These are phyloP conservation scores for Phylloporus arenicola DNA, from an alignment of 768 basidiomycete species.

Conservation along the genomic window DNA sequence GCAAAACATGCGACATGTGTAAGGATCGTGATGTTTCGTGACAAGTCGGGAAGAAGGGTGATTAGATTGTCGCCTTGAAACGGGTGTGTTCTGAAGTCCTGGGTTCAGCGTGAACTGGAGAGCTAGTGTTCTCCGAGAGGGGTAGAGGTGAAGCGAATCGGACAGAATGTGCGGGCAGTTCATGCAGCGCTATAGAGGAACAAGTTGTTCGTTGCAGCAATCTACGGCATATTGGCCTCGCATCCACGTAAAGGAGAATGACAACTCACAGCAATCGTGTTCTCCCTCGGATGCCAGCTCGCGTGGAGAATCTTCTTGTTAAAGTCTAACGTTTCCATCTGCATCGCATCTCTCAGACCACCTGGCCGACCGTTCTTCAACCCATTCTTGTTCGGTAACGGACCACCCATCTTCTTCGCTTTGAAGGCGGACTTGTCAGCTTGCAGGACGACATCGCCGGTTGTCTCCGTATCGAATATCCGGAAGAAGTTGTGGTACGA, in stretches of 20 bases:
- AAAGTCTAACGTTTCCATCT: constrained; percentile 81
- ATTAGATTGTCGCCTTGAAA: constrained; percentile 27
- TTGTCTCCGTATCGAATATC: constrained; percentile 90
- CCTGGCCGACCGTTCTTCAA: constrained; percentile 75
- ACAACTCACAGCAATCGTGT: constrained; percentile 86
- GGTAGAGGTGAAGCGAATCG: constrained; percentile 1
- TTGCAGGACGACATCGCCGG: constrained; percentile 89
- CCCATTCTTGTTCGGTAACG: constrained; percentile 62
- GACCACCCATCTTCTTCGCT: constrained; percentile 96
- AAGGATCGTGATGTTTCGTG: constrained; percentile 24
- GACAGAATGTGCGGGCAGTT: constrained; percentile 9
- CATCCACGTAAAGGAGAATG: neutral
- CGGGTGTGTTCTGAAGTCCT: constrained; percentile 16
- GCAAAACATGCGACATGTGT: constrained; percentile 25
- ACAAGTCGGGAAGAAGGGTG: constrained; percentile 10
- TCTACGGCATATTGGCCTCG: constrained; percentile 41
- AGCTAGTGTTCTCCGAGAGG: constrained; percentile 11
- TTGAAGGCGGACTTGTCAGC: constrained; percentile 99
- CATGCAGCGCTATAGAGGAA: constrained; percentile 38
- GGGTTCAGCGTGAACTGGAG: constrained; percentile 8
- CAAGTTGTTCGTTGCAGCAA: constrained; percentile 71
- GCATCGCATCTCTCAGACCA: constrained; percentile 76
- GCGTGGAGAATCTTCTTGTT: constrained; percentile 97
- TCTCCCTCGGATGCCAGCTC: constrained; percentile 97
- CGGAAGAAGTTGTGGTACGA: constrained; percentile 99